These are phyloP conservation scores for Macadamia integrifolia DNA, from an alignment of 164 flowering plant species.

Conservation along the genomic window DNA sequence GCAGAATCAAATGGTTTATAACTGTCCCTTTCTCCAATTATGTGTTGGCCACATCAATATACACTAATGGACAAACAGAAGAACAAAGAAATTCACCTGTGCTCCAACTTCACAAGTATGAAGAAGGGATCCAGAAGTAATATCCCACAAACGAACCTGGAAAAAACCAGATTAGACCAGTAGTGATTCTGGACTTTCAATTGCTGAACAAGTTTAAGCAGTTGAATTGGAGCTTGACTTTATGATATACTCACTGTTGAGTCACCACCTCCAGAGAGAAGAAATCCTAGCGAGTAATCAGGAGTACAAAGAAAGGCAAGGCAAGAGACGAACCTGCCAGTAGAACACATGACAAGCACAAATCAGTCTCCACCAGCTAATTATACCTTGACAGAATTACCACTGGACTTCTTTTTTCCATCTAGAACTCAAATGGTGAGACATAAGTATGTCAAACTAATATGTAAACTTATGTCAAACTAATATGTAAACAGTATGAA, in stretches of 20 bases:
- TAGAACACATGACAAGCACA: conserved; percentile 1
- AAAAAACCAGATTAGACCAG: conserved; percentile 5
- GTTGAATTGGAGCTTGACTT: background rate
- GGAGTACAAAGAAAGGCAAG: conserved; percentile 45
- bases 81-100: conserved; percentile 36
- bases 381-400: too few species aligned
- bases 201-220: background rate
- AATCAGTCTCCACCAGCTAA: conserved; percentile 6
- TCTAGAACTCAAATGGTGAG: too few species aligned
- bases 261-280: conserved; percentile 97
- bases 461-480: too few species aligned
- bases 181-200: background rate
- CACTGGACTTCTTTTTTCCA: too few species aligned
- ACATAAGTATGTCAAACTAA: too few species aligned
- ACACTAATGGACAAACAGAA: background rate
- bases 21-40: background rate
- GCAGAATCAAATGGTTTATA: background rate
- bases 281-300: conserved; percentile 47
- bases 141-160: conserved; percentile 91
- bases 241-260: conserved; percentile 60
- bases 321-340: conserved; percentile 75
- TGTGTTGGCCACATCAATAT: background rate
- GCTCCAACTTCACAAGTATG: conserved; percentile 69
- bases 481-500: too few species aligned
- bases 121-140: conserved; percentile 66